A percentile compares a stretch with the other conserved stretches of the same genome.
phyloP scores from a whole-genome alignment of 768 basidiomycete species.

The Artomyces pyxidatus region DNA sequence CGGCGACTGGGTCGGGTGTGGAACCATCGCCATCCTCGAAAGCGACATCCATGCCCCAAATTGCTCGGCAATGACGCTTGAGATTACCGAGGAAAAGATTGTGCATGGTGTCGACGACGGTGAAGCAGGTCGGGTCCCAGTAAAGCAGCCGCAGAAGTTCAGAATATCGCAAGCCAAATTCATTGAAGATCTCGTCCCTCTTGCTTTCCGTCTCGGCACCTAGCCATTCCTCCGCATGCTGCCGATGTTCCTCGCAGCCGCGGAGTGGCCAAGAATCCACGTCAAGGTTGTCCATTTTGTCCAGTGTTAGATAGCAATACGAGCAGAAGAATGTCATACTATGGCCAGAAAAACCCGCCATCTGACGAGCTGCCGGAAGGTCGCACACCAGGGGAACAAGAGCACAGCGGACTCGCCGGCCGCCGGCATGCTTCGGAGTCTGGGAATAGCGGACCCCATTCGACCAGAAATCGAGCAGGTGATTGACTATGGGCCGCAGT shows the following conservation, averaged over 20 bases:
- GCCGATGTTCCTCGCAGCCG: conserved; percentile 3
- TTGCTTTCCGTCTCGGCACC: conserved; percentile 7
- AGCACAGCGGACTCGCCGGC: background rate
- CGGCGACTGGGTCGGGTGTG: background rate
- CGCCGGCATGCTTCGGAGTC: conserved; percentile 14
- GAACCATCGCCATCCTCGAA: background rate
- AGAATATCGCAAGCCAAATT: conserved; percentile 21
- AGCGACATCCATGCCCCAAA: conserved; percentile 1
- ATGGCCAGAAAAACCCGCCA: background rate
- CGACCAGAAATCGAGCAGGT: conserved; percentile 27
- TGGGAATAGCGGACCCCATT: conserved; percentile 22
- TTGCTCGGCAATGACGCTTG: conserved; percentile 22
- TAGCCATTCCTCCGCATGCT: conserved; percentile 12
- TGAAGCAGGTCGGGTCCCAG: conserved; percentile 27
- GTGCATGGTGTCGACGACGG: conserved; percentile 35
- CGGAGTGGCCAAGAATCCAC: conserved; percentile 18
- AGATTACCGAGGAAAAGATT: conserved; percentile 28
- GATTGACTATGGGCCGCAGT: conserved; percentile 29
- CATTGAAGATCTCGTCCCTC: conserved; percentile 7
- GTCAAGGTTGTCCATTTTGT: conserved; percentile 24
- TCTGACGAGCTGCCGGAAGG: background rate
- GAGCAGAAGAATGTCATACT: background rate
- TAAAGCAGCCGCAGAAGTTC: conserved; percentile 30
- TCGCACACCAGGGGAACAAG: background rate
- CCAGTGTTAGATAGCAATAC: background rate